These are phyloP conservation scores for Ophiosphaerella narmari DNA, from an alignment of 2,329 filamentous ascomycete species.

Conservation along the genomic window DNA sequence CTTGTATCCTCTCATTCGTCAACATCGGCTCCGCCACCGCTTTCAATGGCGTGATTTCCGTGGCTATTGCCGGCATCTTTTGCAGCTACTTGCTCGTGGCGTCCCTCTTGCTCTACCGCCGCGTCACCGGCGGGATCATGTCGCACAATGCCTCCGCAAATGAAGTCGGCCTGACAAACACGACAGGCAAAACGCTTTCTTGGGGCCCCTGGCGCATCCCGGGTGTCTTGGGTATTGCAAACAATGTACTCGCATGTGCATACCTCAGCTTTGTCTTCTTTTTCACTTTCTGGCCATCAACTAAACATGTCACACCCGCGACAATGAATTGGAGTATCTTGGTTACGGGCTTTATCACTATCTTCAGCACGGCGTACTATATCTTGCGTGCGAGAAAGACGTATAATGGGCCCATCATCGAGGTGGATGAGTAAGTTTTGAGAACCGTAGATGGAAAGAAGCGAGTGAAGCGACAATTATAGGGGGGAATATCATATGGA, in stretches of 20 bases:
- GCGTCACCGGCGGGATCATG: conserved; percentile 16
- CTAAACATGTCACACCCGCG: conserved; percentile 16
- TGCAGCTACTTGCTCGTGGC: conserved; percentile 31
- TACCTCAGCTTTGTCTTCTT: conserved; percentile 34
- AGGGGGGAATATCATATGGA: too few species aligned
- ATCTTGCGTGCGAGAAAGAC: conserved; percentile 27
- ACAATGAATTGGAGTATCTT: conserved; percentile 38
- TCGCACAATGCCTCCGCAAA: conserved; percentile 1
- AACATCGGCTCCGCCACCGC: conserved; percentile 50
- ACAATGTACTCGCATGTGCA: conserved; percentile 28
- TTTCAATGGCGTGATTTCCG: conserved; percentile 36
- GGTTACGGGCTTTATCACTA: conserved; percentile 20
- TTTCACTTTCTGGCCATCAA: conserved; percentile 35
- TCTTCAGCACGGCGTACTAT: conserved; percentile 29
- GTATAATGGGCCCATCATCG: conserved; percentile 34
- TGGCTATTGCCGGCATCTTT: conserved; percentile 33
- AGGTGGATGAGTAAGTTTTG: too few species aligned
- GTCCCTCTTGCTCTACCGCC: conserved; percentile 31
- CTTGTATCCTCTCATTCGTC: conserved; percentile 52
- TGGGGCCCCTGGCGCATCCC: conserved; percentile 35
- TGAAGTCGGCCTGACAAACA: conserved; percentile 8
- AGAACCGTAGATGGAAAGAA: too few species aligned
- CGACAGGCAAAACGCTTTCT: conserved; percentile 7
- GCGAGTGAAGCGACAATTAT: too few species aligned
- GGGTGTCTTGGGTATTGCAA: conserved; percentile 19